Evolutionary conservation across 352 stramenopile genomes (phyloP), one percentile per base, ranked within the genome.

Genomic region (Blastocystis hominis): DNA sequence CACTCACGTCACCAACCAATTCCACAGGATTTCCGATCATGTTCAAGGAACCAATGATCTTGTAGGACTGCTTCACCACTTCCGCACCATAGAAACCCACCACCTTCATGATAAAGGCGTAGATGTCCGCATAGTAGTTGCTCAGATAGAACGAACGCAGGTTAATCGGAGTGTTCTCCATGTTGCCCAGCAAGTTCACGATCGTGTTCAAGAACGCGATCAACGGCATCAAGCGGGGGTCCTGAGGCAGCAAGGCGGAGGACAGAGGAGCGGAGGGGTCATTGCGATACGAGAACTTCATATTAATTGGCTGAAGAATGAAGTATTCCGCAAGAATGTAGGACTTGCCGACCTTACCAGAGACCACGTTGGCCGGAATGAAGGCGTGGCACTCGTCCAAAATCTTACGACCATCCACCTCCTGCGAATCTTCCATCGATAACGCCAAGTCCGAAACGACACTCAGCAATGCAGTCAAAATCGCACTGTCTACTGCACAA

Each of bases 311-410:
- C 66, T 87, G 77, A 6, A 87, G 46, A 44, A 78, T 66, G 44
- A 87, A 87, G 44, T 75, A 77, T 15, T 87, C 77, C 30, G 66
- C 66, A 24, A 87, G 66, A 59, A 87, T 87, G 34, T 87, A 78
- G 38, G 38, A 63, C 38, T 69, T 55, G 46, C 62, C 62, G 13
- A 78, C 77, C 20, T 76, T 87, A 5, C 36, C 77, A 30, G 63
- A 17, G n/a, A 78, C 47, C 44, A 59, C 24, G 53, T 87, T 87
- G 5, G 42, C 47, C 10, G 44, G 38, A 36, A 50, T 54, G 46
- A 87, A 87, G n/a, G 70, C 30, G 17, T 5, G 6, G 30, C n/a
- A 68, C 44, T 40, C 17, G 6, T 75, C 61, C 20, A 87, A 30
- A 15, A 87, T 47, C 17, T 72, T 6, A 46, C 55, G 42, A 64